Evolutionary conservation across 75 land plant genomes (phyloP).

Genomic region (Cupressus sempervirens): DNA sequence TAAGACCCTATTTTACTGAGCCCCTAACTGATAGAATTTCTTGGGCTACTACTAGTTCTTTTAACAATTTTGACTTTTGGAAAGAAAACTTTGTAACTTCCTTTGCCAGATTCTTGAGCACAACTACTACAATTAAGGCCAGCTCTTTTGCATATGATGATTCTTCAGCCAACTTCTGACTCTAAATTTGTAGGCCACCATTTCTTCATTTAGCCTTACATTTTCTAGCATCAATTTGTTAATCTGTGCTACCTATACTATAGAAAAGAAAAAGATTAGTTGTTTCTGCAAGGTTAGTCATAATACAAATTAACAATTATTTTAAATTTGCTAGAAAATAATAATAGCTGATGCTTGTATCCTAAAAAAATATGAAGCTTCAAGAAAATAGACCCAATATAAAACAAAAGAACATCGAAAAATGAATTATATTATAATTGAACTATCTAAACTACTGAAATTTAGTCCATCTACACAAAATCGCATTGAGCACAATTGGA

Average conservation of each 20-base stretch:
- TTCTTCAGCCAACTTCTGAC: conserved; percentile 82
- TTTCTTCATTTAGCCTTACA: conserved; percentile 63
- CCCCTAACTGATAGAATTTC: conserved; percentile 39
- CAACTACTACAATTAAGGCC: conserved; percentile 95
- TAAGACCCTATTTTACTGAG: conserved; percentile 15
- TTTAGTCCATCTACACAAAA: not conserved
- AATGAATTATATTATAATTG: not conserved
- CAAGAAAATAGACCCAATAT: not conserved
- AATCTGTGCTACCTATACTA: conserved; percentile 45
- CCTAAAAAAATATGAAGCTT: not conserved
- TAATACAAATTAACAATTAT: not conserved
- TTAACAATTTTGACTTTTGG: conserved; percentile 73
- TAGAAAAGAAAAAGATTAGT: conserved; percentile 6
- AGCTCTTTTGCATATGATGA: conserved; percentile 93
- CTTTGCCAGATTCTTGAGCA: conserved; percentile 82
- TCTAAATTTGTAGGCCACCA: conserved; percentile 53
- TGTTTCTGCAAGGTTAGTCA: not conserved
- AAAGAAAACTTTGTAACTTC: conserved; percentile 87
- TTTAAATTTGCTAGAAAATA: not conserved
- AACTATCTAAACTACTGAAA: not conserved
- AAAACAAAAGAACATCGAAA: not conserved
- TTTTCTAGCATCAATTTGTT: conserved; percentile 63
- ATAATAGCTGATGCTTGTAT: not conserved
- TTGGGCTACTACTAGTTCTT: conserved; percentile 57
- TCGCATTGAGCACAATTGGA: not conserved